Percentiles rank a stretch among this genome's conserved stretches.
phyloP scores from a whole-genome alignment of 495 filamentous ascomycete species.

The Neurospora sp. region DNA sequence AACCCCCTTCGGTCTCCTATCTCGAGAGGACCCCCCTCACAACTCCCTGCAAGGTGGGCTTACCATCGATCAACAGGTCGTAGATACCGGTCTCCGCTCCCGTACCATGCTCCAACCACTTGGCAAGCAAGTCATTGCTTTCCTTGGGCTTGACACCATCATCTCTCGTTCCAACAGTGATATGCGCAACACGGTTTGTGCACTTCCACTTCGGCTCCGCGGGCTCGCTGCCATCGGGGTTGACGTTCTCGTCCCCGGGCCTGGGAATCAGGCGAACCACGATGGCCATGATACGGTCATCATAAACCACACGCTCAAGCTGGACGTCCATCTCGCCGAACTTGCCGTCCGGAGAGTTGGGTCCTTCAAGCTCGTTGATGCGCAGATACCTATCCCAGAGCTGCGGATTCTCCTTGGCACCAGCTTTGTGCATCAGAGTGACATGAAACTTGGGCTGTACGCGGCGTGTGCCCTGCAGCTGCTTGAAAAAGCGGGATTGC shows the following conservation, averaged over 20 bases:
- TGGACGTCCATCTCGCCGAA: conserved; percentile 39
- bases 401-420: conserved; percentile 44
- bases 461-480: conserved; percentile 61
- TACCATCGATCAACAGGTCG: conserved; percentile 39
- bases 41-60: conserved; percentile 27
- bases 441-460: conserved; percentile 86
- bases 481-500: conserved; percentile 57
- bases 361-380: conserved; percentile 34
- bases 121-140: conserved; percentile 71
- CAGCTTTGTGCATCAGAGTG: conserved; percentile 77
- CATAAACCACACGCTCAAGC: conserved; percentile 61
- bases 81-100: conserved; percentile 34
- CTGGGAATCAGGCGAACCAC: conserved; percentile 53
- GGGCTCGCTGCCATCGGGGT: conserved; percentile 23
- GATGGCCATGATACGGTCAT: conserved; percentile 78
- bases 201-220: conserved; percentile 46
- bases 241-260: conserved; percentile 12
- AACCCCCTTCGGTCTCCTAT: conserved; percentile 17
- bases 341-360: conserved; percentile 22
- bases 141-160: conserved; percentile 77
- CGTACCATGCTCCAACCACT: conserved; percentile 50
- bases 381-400: conserved; percentile 60
- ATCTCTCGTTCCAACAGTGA: conserved; percentile 76
- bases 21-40: conserved; percentile 36
- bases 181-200: conserved; percentile 70